These are phyloP conservation scores for Colletotrichum plurivorum DNA, from an alignment of 2,329 filamentous ascomycete genomes.

Conservation along the genomic window DNA sequence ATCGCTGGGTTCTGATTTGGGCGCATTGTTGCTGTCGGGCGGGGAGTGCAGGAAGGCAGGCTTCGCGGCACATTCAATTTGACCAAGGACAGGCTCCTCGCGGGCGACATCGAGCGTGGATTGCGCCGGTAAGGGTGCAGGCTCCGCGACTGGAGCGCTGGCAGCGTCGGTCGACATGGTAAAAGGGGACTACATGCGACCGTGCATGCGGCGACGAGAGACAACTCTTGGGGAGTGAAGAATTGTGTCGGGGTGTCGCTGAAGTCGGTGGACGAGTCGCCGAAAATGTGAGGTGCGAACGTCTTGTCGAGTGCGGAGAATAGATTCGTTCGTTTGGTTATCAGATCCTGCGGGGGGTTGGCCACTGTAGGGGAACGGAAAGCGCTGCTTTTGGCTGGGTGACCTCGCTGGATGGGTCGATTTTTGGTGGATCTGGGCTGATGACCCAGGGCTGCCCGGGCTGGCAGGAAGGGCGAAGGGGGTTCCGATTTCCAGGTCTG, in stretches of 20 bases:
- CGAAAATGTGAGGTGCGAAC: constrained; percentile 40
- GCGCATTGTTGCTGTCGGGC: constrained; percentile 73
- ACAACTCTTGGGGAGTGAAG: constrained; percentile 11
- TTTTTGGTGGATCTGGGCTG: constrained; percentile 45
- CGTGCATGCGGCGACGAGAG: constrained; percentile 39
- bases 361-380: constrained; percentile 35
- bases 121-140: constrained; percentile 44
- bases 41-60: constrained; percentile 71
- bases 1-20: constrained; percentile 72
- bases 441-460: constrained; percentile 38
- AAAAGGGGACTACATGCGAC: constrained; percentile 61
- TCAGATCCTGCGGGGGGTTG: constrained; percentile 41
- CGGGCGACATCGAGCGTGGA: constrained; percentile 43
- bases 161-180: constrained; percentile 71
- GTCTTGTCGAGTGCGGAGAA: constrained; percentile 39
- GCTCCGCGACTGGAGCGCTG: constrained; percentile 62
- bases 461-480: constrained; percentile 26
- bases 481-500: neutral
- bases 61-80: constrained; percentile 53
- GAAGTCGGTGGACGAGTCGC: constrained; percentile 30
- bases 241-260: constrained; percentile 8
- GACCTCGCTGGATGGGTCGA: constrained; percentile 43
- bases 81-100: constrained; percentile 43
- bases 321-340: constrained; percentile 41
- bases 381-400: constrained; percentile 32